Evolutionary conservation across 1,139 yeast genomes (phyloP), one percentile per base, ranked within the genome.

Genomic region (Yamadazyma dendronema): DNA sequence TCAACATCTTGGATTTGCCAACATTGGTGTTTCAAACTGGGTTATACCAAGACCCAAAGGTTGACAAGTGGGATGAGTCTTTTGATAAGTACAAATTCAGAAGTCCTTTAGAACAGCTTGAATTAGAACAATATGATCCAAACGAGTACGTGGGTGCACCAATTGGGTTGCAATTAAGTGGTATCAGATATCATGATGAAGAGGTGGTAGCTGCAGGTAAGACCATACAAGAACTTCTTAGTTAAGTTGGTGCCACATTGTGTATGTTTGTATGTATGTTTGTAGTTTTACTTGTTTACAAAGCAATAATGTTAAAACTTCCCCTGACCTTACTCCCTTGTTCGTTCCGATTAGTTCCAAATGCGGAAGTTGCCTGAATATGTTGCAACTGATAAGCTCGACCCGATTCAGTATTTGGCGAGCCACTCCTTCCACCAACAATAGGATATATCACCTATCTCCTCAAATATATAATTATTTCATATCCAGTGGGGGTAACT

Each of bases 1-100:
- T 79, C 69, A 81, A 81, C 54, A 57, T 81, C 40, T 59, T 80
- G 47, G 88, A 81, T 52, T 66, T 77, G 48, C 84, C 87, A 32
- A 70, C 80, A 24, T 72, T 80, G 39, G 72, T 70, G 2, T 66
- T 79, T 59, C 87, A 83, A 49, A 73, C 85, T 4, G 82, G 84
- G 8, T 59, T 79, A 45, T 65, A 54, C 49, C 85, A 78, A 51
- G 84, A 81, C 53, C 75, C 76, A 11, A 37, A 47, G 4, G 36
- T 62, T 21, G 77, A 71, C 50, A 53, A 53, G 41, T 70, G 74
- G 75, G 69, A 56, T n/a, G 58, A 53, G 9, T 53, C 52, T 24
- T 62, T 61, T 28, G 43, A 49, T 11, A 38, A 48, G 13, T 61
- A 61, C 47, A 38, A 51, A 34, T 57, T 46, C 32, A 57, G 81